Percentiles rank a stretch among this genome's conserved stretches.
Conservation (phyloP, 345 rosid species). For the Eucalyptus marginata region DNA sequence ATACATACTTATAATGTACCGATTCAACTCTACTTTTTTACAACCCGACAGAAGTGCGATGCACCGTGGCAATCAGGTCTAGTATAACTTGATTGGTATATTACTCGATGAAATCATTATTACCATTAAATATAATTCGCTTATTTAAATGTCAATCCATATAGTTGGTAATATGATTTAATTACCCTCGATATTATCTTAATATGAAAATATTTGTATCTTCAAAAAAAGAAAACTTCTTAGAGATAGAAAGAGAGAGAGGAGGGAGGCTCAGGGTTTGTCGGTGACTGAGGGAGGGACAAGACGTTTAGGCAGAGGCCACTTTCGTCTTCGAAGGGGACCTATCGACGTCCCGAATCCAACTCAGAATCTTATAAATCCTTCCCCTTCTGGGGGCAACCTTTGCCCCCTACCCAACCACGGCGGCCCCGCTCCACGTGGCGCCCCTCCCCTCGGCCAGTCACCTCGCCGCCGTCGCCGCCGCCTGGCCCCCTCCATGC, state of each 20-base stretch:
- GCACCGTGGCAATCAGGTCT: fast-evolving
- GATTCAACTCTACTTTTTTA: not conserved
- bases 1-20: not conserved
- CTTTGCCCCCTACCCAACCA: not conserved
- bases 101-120: not conserved
- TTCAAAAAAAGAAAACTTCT: not conserved
- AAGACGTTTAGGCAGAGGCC: not conserved
- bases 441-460: not conserved
- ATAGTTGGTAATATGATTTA: not conserved
- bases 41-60: not conserved
- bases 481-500: not conserved
- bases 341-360: conserved; percentile 32
- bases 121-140: not conserved
- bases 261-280: not conserved
- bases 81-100: not conserved
- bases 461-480: not conserved
- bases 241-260: not conserved
- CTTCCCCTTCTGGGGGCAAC: not conserved
- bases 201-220: not conserved
- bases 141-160: not conserved
- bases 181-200: not conserved
- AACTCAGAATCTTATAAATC: conserved; percentile 9
- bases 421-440: not conserved
- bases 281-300: not conserved
- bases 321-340: not conserved